Evolutionary conservation across 2,329 filamentous ascomycete species (phyloP), one percentile per base, ranked within the genome.

Genomic region (Alternaria gansuensis): DNA sequence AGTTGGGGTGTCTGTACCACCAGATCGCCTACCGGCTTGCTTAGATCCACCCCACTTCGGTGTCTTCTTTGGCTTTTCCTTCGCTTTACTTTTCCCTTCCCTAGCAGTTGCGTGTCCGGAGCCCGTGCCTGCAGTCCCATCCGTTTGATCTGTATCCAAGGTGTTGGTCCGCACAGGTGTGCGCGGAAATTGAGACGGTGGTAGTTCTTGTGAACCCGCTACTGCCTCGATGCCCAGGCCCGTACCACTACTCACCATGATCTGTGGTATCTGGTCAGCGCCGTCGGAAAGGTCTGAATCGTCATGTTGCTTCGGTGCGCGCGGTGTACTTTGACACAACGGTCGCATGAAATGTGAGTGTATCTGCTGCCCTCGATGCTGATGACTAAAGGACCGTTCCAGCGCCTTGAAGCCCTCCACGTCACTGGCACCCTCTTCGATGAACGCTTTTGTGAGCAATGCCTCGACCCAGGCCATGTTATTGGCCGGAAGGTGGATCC

Each of bases 311-410:
- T 67, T 74, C 7, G 72, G 68, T 6, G 74, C 70, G 23, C 75
- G 66, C 9, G 73, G 75, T 4, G 70, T 85, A 49, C 81, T 82
- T 54, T 86, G 82, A 59, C 84, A 87, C 50, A 84, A 78, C 0
- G 85, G 84, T 37, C 87, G 78, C 86, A 89, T 88, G 62, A 87
- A 88, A 44, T 86, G 82, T 0, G 85, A 86, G 66, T 89, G 87
- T 0, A 83, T 79, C 40, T 83, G 80, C 28, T 82, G 81, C 0
- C 86, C 87, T 0, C 85, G 81, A 69, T 88, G 86, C 60, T 88
- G 85, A 63, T 88, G 85, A 41, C 83, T 83, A 61, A 88, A 87
- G 3, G 84, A 86, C 60, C 83, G 82, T 65, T 87, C 85, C 2
- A 89, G 70, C 0, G 85, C 84, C 66, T 88, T 88, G 75, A 88